Conservation (phyloP, 371 early-diverging fungal genomes). For the Apophysomyces sp. region DNA sequence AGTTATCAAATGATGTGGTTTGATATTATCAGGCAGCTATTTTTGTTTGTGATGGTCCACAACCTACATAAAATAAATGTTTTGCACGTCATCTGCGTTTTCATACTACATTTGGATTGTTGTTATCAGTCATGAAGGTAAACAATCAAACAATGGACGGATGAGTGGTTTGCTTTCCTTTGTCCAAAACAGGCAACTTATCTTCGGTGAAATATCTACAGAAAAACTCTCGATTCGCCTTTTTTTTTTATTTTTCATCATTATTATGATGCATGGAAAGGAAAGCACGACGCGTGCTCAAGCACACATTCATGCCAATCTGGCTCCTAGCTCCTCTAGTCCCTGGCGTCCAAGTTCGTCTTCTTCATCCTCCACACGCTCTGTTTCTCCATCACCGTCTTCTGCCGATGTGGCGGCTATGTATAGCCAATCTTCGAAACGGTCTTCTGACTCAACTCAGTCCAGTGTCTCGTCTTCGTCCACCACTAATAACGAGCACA, state of each 20-base stretch:
- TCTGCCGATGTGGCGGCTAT: background rate
- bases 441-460: background rate
- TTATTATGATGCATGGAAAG: background rate
- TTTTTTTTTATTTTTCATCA: background rate
- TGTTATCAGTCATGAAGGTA: slow-evolving; percentile 1
- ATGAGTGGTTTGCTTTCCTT: background rate
- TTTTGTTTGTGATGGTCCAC: no score
- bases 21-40: no score
- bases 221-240: background rate
- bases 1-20: no score
- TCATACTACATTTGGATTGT: background rate
- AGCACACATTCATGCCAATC: background rate
- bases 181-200: background rate
- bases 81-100: background rate
- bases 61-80: no score
- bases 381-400: background rate
- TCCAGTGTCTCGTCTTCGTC: background rate
- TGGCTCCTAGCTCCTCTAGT: background rate
- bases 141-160: background rate
- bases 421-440: background rate
- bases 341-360: background rate
- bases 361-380: background rate
- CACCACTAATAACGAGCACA: background rate
- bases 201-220: background rate
- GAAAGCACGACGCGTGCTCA: background rate